These are phyloP conservation scores for Solanum bulbocastanum DNA, from an alignment of 257 asterid genomes.

Conservation along the genomic window DNA sequence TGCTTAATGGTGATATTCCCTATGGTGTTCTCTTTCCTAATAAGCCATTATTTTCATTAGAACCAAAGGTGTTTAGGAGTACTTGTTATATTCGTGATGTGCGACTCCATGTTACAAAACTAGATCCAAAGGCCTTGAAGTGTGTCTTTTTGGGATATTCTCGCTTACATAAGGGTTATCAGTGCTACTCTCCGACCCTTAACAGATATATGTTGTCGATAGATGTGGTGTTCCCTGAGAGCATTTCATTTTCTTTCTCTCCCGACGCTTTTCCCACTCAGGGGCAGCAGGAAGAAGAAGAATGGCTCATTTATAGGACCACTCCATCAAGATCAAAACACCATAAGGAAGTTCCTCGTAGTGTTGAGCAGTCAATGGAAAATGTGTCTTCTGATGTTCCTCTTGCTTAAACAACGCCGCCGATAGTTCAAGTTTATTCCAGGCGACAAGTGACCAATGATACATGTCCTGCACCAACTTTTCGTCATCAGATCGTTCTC, in stretches of 20 bases:
- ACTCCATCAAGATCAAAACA: neutral
- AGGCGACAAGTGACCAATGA: neutral
- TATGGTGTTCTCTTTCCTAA: neutral
- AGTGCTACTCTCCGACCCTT: neutral
- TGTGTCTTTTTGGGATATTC: neutral
- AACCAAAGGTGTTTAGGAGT: neutral
- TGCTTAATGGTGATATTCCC: neutral
- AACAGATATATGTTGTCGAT: neutral
- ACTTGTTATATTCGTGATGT: neutral
- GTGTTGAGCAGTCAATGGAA: neutral
- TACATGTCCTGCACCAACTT: neutral
- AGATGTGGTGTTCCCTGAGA: neutral
- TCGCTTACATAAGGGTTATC: neutral
- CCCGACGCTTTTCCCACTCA: neutral
- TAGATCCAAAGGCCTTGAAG: neutral
- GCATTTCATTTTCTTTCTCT: neutral
- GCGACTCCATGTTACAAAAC: neutral
- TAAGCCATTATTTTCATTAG: neutral
- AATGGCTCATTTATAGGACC: neutral
- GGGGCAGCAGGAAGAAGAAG: neutral
- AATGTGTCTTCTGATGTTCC: neutral
- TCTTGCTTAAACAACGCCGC: neutral
- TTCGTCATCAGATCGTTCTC: neutral
- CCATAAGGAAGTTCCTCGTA: neutral
- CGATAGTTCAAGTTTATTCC: neutral